These are phyloP conservation scores for Neoascochyta sp. DNA, from an alignment of 2,329 filamentous ascomycete genomes.

Conservation along the genomic window DNA sequence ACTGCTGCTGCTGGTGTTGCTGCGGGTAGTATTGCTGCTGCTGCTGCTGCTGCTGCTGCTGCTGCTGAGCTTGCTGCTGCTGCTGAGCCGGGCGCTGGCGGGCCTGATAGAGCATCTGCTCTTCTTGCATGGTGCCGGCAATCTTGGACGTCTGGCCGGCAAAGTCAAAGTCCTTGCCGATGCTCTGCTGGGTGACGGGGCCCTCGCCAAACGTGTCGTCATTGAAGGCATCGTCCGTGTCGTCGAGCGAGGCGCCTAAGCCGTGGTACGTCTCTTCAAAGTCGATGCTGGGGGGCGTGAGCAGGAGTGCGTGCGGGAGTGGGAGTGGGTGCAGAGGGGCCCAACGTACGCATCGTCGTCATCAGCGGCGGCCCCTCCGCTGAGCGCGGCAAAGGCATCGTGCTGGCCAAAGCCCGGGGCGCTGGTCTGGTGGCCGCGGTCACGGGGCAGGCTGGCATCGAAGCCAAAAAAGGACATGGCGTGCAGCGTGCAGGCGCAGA, in stretches of 20 bases:
- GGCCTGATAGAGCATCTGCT: slow-evolving; percentile 78
- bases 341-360: slow-evolving; percentile 55
- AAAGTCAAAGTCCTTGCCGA: slow-evolving; percentile 96
- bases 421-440: slow-evolving; percentile 61
- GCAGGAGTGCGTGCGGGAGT: slow-evolving; percentile 34
- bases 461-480: slow-evolving; percentile 91
- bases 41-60: slow-evolving; percentile 35
- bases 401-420: slow-evolving; percentile 81
- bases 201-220: slow-evolving; percentile 79
- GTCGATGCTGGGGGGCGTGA: slow-evolving; percentile 60
- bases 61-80: slow-evolving; percentile 40
- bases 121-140: slow-evolving; percentile 80
- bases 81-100: slow-evolving; percentile 56
- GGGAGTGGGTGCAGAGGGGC: not conserved
- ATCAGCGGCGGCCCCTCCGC: slow-evolving; percentile 56
- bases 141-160: slow-evolving; percentile 89
- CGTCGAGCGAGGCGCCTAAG: slow-evolving; percentile 82
- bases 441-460: slow-evolving; percentile 63
- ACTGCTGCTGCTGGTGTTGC: slow-evolving; percentile 52
- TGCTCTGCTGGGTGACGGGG: slow-evolving; percentile 48
- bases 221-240: slow-evolving; percentile 91
- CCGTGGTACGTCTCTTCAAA: slow-evolving; percentile 99
- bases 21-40: slow-evolving; percentile 51
- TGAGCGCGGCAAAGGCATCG: slow-evolving; percentile 85
- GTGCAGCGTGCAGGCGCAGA: slow-evolving; percentile 4